Conservation (phyloP, 192 early-diverging fungal genomes). For the Backusella mclennaniae region DNA sequence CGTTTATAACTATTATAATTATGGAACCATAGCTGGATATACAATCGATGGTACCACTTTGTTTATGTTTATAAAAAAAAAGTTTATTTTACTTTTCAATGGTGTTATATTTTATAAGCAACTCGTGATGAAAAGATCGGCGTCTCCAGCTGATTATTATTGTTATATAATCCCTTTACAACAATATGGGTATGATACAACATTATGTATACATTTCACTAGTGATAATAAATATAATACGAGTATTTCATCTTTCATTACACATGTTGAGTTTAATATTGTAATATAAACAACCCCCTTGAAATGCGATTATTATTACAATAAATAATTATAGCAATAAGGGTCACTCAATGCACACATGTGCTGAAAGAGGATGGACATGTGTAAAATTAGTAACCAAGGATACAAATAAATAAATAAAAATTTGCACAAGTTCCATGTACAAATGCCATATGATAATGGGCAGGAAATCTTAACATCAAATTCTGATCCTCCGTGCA, state of each 20-base stretch:
- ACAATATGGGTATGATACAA: background rate
- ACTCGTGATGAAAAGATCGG: background rate
- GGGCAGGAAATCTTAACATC: background rate
- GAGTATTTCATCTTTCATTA: background rate
- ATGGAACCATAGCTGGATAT: background rate
- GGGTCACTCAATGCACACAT: background rate
- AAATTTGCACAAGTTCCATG: background rate
- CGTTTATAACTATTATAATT: background rate
- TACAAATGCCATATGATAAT: background rate
- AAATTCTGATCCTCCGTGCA: background rate
- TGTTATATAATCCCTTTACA: background rate
- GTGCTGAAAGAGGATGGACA: background rate
- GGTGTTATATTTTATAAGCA: background rate
- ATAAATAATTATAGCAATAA: background rate
- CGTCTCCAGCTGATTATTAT: background rate
- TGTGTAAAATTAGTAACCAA: background rate
- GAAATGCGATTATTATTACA: background rate
- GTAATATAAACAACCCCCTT: constrained; percentile 4
- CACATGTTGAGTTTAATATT: background rate
- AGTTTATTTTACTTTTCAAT: background rate
- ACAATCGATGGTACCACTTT: background rate
- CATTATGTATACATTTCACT: background rate
- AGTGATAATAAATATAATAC: background rate
- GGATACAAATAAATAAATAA: background rate
- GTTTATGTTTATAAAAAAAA: background rate